A percentile compares a stretch with the other conserved stretches of the same genome.
phyloP scores from a whole-genome alignment of 768 basidiomycete species.

The Collybia sordida region DNA sequence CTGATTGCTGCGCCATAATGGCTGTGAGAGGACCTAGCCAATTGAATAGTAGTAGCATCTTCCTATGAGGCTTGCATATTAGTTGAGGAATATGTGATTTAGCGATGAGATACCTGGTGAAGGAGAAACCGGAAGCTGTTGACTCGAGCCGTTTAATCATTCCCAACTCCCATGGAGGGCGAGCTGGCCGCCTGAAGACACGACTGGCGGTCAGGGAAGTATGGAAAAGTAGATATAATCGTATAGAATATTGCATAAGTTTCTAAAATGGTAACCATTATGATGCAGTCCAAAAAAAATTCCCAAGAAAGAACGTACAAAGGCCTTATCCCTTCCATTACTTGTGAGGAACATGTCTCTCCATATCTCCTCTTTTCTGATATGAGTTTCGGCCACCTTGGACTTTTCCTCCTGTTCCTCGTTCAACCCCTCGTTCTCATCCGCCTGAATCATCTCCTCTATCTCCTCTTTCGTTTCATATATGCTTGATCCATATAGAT shows the following conservation, averaged over 20 bases:
- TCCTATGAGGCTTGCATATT: conserved; percentile 55
- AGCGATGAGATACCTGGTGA: conserved; percentile 55
- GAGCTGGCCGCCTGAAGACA: conserved; percentile 45
- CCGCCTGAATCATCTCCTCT: conserved; percentile 30
- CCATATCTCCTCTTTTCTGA: conserved; percentile 72
- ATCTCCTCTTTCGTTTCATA: conserved; percentile 47
- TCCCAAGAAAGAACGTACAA: conserved; percentile 49
- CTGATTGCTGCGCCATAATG: conserved; percentile 68
- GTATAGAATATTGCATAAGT: conserved; percentile 83
- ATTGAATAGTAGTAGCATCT: conserved; percentile 79
- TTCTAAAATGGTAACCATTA: conserved; percentile 46
- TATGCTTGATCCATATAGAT: conserved; percentile 37
- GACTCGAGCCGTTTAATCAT: conserved; percentile 60
- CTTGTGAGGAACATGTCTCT: conserved; percentile 77
- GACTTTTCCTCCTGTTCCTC: conserved; percentile 47
- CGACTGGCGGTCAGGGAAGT: conserved; percentile 43
- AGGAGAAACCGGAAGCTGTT: conserved; percentile 67
- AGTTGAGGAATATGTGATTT: conserved; percentile 5
- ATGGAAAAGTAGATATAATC: conserved; percentile 73
- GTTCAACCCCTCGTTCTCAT: conserved; percentile 37
- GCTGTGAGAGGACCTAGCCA: conserved; percentile 77
- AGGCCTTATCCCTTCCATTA: conserved; percentile 80
- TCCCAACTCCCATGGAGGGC: conserved; percentile 53
- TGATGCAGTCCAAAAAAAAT: not conserved
- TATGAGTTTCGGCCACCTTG: conserved; percentile 41